These are phyloP conservation scores for Didymellaceae sp. DNA, from an alignment of 2,329 filamentous ascomycete species.

Conservation along the genomic window DNA sequence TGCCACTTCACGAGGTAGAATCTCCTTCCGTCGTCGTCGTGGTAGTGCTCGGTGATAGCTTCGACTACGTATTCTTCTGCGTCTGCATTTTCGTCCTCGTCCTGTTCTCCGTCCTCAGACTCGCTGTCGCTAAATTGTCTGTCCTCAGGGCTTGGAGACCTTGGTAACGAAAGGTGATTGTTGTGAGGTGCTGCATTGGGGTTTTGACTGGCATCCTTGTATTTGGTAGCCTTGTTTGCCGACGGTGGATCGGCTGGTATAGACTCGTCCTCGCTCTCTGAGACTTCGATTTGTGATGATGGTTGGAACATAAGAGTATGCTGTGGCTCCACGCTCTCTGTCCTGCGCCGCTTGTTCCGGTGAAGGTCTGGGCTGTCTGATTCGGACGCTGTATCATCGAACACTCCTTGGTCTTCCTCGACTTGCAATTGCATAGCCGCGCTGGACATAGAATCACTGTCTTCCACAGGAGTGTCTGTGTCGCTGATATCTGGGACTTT, in stretches of 20 bases:
- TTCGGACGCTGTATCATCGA: not conserved
- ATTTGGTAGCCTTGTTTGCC: not conserved
- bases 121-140: not conserved
- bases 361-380: not conserved
- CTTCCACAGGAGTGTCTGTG: conserved; percentile 1
- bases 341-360: conserved; percentile 22
- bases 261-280: conserved; percentile 1
- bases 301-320: conserved; percentile 4
- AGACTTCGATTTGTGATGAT: conserved; percentile 1
- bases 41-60: conserved; percentile 35
- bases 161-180: not conserved
- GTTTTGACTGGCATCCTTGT: not conserved
- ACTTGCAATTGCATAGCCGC: conserved; percentile 19
- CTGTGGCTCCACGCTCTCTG: conserved; percentile 15
- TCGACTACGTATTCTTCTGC: conserved; percentile 41
- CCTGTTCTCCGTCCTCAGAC: not conserved
- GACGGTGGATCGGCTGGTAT: not conserved
- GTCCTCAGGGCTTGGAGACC: not conserved
- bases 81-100: conserved; percentile 2
- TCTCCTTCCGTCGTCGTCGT: conserved; percentile 23
- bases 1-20: conserved; percentile 47
- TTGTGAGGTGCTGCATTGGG: not conserved
- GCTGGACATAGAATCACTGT: conserved; percentile 22
- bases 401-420: conserved; percentile 3
- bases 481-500: conserved; percentile 16